These are phyloP conservation scores for Backusella psychrophila DNA, from an alignment of 192 early-diverging fungal genomes.

Conservation along the genomic window DNA sequence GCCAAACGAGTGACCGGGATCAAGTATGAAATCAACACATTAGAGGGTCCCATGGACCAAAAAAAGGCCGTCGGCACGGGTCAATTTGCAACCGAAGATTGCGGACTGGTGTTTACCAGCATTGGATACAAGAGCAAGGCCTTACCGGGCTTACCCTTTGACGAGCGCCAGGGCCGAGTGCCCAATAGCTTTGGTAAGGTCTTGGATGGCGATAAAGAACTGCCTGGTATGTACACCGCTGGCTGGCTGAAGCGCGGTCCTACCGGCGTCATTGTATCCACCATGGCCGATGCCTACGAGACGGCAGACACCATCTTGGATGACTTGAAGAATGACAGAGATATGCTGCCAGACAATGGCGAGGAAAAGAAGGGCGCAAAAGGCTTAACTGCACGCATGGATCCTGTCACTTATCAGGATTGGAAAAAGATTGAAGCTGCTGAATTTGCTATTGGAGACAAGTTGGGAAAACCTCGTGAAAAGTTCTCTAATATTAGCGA, in stretches of 20 bases:
- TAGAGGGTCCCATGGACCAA: conserved; percentile 59
- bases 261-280: conserved; percentile 89
- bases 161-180: conserved; percentile 57
- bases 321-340: conserved; percentile 49
- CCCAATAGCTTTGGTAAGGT: conserved; percentile 80
- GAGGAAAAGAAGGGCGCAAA: conserved; percentile 23
- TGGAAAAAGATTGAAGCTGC: conserved; percentile 82
- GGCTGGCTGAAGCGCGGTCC: conserved; percentile 98
- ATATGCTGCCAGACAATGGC: conserved; percentile 30
- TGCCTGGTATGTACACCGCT: conserved; percentile 79
- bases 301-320: conserved; percentile 77
- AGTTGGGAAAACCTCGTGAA: conserved; percentile 77
- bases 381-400: conserved; percentile 36
- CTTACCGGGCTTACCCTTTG: conserved; percentile 77
- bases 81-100: conserved; percentile 49
- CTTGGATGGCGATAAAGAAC: conserved; percentile 10
- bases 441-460: conserved; percentile 65
- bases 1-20: conserved; percentile 34
- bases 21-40: conserved; percentile 62
- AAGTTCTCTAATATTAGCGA: conserved; percentile 65
- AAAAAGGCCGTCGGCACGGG: conserved; percentile 61
- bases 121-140: conserved; percentile 85
- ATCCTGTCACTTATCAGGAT: conserved; percentile 63
- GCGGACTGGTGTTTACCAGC: conserved; percentile 75
- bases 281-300: conserved; percentile 91